A percentile compares a stretch with the other conserved stretches of the same genome.
Conservation (phyloP, 148 eudicot species). For the Drosera capensis region DNA sequence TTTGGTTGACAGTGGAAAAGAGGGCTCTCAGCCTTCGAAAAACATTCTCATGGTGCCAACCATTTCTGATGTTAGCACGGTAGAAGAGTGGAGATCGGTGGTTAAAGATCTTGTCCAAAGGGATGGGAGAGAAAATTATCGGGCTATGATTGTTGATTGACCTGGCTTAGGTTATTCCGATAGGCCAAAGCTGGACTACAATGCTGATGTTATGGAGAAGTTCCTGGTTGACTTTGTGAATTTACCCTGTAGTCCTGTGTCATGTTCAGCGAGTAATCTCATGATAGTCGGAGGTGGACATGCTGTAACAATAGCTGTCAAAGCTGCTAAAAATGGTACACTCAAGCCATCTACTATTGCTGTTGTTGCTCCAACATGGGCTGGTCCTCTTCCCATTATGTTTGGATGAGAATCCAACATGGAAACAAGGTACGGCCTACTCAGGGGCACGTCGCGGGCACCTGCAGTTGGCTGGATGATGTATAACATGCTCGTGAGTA, state of each 20-base stretch:
- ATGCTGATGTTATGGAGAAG: constrained; percentile 88
- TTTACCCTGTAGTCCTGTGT: constrained; percentile 43
- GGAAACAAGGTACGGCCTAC: constrained; percentile 87
- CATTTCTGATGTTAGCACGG: constrained; percentile 91
- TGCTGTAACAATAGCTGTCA: constrained; percentile 70
- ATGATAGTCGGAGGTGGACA: constrained; percentile 94
- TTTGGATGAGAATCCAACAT: constrained; percentile 80
- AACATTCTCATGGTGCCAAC: constrained; percentile 78
- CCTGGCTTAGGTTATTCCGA: constrained; percentile 93
- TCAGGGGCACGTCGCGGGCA: constrained; percentile 79
- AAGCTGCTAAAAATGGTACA: constrained; percentile 76
- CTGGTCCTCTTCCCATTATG: constrained; percentile 94
- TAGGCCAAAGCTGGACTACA: constrained; percentile 77
- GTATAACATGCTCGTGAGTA: constrained; percentile 94
- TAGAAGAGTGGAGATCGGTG: constrained; percentile 86
- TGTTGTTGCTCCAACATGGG: constrained; percentile 97
- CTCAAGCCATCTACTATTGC: constrained; percentile 74
- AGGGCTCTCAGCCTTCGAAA: constrained; percentile 34
- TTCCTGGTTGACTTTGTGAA: constrained; percentile 73
- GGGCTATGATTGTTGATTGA: constrained; percentile 83
- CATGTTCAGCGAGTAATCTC: constrained; percentile 41
- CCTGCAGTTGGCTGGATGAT: constrained; percentile 99
- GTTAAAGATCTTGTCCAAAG: constrained; percentile 48
- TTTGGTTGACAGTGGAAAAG: constrained; percentile 51
- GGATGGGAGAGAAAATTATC: constrained; percentile 29